Conservation (phyloP, 1,284 basidiomycete genomes). For the Mycocalia duriaeana region DNA sequence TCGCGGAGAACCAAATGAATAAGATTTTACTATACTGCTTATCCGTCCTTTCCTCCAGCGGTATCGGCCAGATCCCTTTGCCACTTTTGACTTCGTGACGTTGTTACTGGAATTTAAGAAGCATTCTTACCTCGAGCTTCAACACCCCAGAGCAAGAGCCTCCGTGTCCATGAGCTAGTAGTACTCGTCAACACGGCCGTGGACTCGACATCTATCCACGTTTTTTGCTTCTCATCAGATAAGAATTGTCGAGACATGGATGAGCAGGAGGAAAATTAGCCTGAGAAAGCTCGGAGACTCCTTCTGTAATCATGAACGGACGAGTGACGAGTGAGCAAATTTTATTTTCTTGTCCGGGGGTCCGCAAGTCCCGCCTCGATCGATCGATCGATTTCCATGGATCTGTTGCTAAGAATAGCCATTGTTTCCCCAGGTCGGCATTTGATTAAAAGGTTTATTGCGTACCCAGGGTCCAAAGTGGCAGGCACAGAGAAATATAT, state of each 20-base stretch:
- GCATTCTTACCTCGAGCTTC: constrained; percentile 27
- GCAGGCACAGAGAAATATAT: no score
- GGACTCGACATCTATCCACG: not conserved
- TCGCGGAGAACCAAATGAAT: constrained; percentile 71
- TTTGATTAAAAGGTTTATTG: no score
- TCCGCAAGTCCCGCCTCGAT: no score
- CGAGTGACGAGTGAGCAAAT: no score
- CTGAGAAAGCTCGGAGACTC: not conserved
- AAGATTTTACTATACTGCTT: constrained; percentile 68
- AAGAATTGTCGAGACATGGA: not conserved
- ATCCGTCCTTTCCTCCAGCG: constrained; percentile 46
- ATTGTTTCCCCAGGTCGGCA: no score
- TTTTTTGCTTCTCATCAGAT: constrained; percentile 1
- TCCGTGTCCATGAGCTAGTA: constrained; percentile 16
- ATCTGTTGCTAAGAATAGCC: no score
- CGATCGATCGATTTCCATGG: no score
- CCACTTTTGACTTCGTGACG: not conserved
- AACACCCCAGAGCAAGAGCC: constrained; percentile 24
- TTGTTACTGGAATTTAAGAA: not conserved
- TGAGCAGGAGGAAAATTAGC: not conserved
- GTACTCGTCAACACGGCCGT: not conserved
- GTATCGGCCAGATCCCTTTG: constrained; percentile 31
- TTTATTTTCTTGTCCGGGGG: no score
- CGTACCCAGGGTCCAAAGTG: no score
- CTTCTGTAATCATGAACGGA: not conserved